phyloP scores from a whole-genome alignment of 768 basidiomycete species.

The Pleurotus ostreatus region DNA sequence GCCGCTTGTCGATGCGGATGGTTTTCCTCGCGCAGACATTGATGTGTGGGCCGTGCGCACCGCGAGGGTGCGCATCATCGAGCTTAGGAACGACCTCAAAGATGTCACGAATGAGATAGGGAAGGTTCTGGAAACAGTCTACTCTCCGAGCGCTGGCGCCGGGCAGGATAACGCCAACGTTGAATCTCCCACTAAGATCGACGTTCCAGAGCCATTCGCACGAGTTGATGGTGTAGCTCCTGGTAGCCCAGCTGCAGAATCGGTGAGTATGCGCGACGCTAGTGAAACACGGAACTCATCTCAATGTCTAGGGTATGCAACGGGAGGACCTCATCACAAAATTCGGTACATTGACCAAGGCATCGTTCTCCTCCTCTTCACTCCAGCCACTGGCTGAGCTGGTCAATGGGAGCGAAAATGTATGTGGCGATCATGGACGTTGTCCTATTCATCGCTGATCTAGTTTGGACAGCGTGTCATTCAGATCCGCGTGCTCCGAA shows the following conservation, averaged over 20 bases:
- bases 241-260: conserved; percentile 75
- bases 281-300: neutral
- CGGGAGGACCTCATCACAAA: conserved; percentile 69
- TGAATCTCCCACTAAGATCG: conserved; percentile 5
- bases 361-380: conserved; percentile 47
- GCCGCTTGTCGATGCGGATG: conserved; percentile 80
- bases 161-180: neutral
- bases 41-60: conserved; percentile 76
- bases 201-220: conserved; percentile 57
- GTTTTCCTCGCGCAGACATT: conserved; percentile 86
- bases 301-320: conserved; percentile 51
- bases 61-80: conserved; percentile 74
- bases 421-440: conserved; percentile 28
- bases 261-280: conserved; percentile 42
- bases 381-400: conserved; percentile 68
- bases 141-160: conserved; percentile 24
- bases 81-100: conserved; percentile 75
- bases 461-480: conserved; percentile 47
- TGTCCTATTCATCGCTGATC: neutral
- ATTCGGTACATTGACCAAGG: conserved; percentile 61
- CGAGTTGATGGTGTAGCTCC: conserved; percentile 79
- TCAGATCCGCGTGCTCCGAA: conserved; percentile 52
- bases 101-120: conserved; percentile 63
- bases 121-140: conserved; percentile 65
- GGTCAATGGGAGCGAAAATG: conserved; percentile 79